These are phyloP conservation scores for Ustilago esculenta DNA, from an alignment of 1,284 basidiomycete genomes.

Conservation along the genomic window DNA sequence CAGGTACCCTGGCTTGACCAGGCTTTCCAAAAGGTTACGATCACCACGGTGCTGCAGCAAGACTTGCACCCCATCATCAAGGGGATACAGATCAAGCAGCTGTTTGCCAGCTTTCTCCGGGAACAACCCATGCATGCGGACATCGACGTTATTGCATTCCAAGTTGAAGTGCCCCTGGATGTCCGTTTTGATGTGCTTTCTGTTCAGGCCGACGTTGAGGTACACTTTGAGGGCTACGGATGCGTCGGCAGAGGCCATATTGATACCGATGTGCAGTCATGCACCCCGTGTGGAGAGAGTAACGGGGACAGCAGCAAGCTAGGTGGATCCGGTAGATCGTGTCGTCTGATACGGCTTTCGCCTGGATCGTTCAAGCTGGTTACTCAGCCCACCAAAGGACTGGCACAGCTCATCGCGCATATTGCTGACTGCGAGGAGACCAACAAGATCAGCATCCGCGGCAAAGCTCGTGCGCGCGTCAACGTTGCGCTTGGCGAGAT, in stretches of 20 bases:
- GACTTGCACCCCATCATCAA: conserved; percentile 19
- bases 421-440: conserved; percentile 48
- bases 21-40: conserved; percentile 46
- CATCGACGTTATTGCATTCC: conserved; percentile 41
- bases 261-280: conserved; percentile 29
- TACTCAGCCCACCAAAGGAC: conserved; percentile 16
- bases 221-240: conserved; percentile 47
- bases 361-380: conserved; percentile 29
- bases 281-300: conserved; percentile 6
- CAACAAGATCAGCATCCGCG: conserved; percentile 46
- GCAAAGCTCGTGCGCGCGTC: conserved; percentile 39
- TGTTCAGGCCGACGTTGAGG: conserved; percentile 46
- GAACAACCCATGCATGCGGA: conserved; percentile 27
- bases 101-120: conserved; percentile 36
- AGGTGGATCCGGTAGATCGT: not conserved
- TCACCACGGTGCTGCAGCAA: conserved; percentile 24
- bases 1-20: conserved; percentile 56
- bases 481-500: conserved; percentile 45
- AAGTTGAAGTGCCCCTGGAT: conserved; percentile 46
- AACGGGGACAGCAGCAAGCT: not conserved
- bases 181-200: conserved; percentile 39
- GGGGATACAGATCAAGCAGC: conserved; percentile 22
- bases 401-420: conserved; percentile 50
- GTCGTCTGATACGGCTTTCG: conserved; percentile 19
- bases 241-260: conserved; percentile 45